A percentile compares a stretch with the other conserved stretches of the same genome.
Conservation (phyloP, 139 green algal genomes). For the Coelastrella sp. region DNA sequence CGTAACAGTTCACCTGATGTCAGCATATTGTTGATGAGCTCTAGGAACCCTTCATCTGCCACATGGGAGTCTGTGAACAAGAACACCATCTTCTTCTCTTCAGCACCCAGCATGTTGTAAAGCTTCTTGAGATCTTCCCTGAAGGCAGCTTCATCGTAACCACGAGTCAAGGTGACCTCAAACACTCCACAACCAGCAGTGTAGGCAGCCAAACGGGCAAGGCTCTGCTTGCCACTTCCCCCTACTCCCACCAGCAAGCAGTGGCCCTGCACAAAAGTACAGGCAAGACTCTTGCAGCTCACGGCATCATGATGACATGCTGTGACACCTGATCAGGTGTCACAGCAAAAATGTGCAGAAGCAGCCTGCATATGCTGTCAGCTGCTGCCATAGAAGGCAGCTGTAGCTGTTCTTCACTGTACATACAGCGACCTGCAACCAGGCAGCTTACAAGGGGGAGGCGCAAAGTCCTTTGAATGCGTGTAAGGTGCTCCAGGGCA, state of each 20-base stretch:
- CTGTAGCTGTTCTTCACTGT: too few species aligned
- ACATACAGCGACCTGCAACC: neutral
- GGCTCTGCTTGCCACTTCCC: slow-evolving; percentile 85
- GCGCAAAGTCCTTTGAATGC: slow-evolving; percentile 86
- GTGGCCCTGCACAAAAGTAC: slow-evolving; percentile 68
- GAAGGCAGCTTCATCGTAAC: slow-evolving; percentile 87
- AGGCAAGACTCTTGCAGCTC: neutral
- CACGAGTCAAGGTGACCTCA: slow-evolving; percentile 89
- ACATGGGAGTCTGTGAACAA: slow-evolving; percentile 82
- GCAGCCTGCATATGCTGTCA: neutral
- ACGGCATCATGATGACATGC: too few species aligned
- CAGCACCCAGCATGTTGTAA: slow-evolving; percentile 84
- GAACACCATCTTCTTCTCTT: slow-evolving; percentile 87
- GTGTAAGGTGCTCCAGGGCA: slow-evolving; percentile 90
- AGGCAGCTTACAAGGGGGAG: slow-evolving; percentile 71
- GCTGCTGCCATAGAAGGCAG: neutral
- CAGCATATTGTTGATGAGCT: slow-evolving; percentile 92
- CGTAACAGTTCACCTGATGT: slow-evolving; percentile 67
- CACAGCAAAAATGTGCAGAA: slow-evolving; percentile 56
- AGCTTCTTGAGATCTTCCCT: slow-evolving; percentile 92
- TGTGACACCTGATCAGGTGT: too few species aligned
- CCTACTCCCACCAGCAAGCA: slow-evolving; percentile 91
- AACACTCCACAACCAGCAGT: slow-evolving; percentile 80
- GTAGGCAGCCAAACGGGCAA: slow-evolving; percentile 74
- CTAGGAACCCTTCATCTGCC: slow-evolving; percentile 86